phyloP scores from a whole-genome alignment of 352 stramenopile species.

The Pythium utonaiense region DNA sequence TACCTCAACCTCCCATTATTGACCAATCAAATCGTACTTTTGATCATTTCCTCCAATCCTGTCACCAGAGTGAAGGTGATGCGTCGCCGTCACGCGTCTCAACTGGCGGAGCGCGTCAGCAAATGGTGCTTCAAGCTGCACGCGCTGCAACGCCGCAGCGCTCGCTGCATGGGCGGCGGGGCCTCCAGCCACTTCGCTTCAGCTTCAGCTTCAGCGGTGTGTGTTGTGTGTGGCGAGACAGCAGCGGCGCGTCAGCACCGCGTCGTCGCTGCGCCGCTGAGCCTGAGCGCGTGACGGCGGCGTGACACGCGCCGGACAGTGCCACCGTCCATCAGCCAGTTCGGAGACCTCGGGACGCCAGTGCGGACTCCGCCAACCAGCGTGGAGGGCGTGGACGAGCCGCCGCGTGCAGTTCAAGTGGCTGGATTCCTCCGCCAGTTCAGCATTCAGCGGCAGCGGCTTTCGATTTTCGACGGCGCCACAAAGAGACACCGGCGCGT shows the following conservation, averaged over 20 bases:
- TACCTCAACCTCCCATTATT: neutral
- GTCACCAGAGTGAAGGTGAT: slow-evolving; percentile 2
- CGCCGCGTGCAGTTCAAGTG: neutral
- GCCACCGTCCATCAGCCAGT: neutral
- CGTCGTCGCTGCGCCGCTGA: neutral
- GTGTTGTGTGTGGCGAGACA: neutral
- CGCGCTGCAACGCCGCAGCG: too few species aligned
- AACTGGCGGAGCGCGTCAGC: slow-evolving; percentile 5
- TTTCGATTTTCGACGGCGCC: slow-evolving; percentile 1
- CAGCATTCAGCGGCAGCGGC: neutral
- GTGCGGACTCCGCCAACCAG: neutral
- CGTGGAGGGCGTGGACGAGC: too few species aligned
- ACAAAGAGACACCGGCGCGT: neutral
- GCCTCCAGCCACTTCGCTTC: neutral
- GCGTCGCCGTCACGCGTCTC: slow-evolving; percentile 13
- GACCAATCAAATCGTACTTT: neutral
- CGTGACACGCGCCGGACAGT: slow-evolving; percentile 2
- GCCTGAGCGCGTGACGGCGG: neutral
- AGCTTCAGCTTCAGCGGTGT: neutral
- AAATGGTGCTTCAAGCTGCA: slow-evolving; percentile 20
- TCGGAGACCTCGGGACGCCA: neutral
- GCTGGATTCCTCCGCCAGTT: neutral
- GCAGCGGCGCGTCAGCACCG: slow-evolving; percentile 13
- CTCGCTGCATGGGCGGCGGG: neutral
- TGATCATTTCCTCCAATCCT: neutral